Conservation (phyloP, 306 rosid genomes). For the Cajanus cajan region DNA sequence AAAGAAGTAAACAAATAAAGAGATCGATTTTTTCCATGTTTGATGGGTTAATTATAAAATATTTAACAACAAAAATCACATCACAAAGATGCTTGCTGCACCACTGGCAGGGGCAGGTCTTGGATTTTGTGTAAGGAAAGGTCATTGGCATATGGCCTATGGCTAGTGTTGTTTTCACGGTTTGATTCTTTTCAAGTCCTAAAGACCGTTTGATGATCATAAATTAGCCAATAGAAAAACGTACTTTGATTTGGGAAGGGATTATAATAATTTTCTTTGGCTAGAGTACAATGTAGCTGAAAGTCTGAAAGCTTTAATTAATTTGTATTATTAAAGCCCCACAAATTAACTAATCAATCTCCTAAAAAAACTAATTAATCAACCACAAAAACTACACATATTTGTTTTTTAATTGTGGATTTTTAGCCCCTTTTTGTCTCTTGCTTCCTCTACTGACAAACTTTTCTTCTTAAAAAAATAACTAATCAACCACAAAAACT, state of each 20-base stretch:
- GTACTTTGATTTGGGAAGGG: not conserved
- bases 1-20: not conserved
- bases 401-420: too few species aligned
- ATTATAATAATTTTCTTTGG: too few species aligned
- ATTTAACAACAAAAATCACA: not conserved
- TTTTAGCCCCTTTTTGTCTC: not conserved
- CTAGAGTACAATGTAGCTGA: too few species aligned
- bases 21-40: not conserved
- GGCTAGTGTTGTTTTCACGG: not conserved
- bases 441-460: not conserved
- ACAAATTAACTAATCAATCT: not conserved
- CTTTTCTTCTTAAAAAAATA: too few species aligned
- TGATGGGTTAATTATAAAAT: not conserved
- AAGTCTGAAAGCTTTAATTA: not conserved
- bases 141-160: not conserved
- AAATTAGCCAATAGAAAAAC: not conserved
- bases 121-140: not conserved
- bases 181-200: constrained; percentile 14
- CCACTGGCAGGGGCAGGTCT: not conserved
- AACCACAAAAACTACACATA: not conserved
- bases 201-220: not conserved
- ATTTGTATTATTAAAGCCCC: not conserved
- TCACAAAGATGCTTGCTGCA: not conserved
- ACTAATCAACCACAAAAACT: too few species aligned
- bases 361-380: too few species aligned